Base-by-base conservation (phyloP, 371 early-diverging fungal genomes). In the Aphelidium insulamus region DNA sequence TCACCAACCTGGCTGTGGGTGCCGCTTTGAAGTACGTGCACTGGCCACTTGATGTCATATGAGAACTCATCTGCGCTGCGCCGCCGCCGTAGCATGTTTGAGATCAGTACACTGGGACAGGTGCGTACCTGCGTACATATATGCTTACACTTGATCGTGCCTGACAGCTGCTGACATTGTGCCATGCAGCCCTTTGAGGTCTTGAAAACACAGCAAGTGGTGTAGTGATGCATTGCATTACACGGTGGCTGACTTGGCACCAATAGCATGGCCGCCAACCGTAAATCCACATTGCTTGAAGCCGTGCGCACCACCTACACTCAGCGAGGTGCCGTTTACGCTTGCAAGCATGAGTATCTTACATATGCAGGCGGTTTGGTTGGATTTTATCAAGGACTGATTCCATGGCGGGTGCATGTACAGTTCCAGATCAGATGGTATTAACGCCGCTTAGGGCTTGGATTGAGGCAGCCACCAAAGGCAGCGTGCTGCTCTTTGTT, bases 121-220 rank as follows among this genome's bases (percentile, higher is more conserved):
- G n/a, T n/a, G n/a, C n/a, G n/a, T n/a, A n/a, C n/a, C n/a, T n/a
- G n/a, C n/a, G n/a, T n/a, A n/a, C n/a, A n/a, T n/a, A n/a, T n/a
- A n/a, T n/a, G n/a, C n/a, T n/a, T n/a, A n/a, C n/a, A n/a, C n/a
- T n/a, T n/a, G n/a, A n/a, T n/a, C n/a, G n/a, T n/a, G n/a, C n/a
- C n/a, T n/a, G n/a, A n/a, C n/a, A n/a, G n/a, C n/a, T n/a, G n/a
- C n/a, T n/a, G n/a, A n/a, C n/a, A n/a, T n/a, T n/a, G n/a, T n/a
- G n/a, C n/a, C n/a, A n/a, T n/a, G n/a, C n/a, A 84, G 50, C 84
- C 84, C 30, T 84, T 84, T 45, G 84, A 84, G 51, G 84, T 84
- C 20, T 48, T 80, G 37, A 84, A 84, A 50, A 84, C 84, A 5
- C 81, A 81, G 42, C 57, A 80, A 51, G 81, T 80, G 27, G 35